Base-by-base conservation (phyloP, 2,329 filamentous ascomycete species). In the Spiromastix sp. region DNA sequence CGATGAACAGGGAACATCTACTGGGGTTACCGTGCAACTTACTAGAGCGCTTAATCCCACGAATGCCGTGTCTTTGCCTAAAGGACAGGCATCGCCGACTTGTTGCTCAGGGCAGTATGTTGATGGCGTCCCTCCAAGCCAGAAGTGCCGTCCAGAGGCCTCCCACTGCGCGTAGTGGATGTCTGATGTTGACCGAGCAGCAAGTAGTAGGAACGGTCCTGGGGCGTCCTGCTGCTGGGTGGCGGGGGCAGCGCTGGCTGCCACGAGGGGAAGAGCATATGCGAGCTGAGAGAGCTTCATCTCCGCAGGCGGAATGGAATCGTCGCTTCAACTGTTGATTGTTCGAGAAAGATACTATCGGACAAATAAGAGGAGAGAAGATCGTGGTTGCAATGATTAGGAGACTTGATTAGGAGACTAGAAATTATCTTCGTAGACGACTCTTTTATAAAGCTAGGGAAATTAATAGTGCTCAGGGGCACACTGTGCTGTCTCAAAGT, bases 61-160 rank as follows among this genome's bases (percentile, higher is more conserved):
- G 31, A 72, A 55, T 6, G 66, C 61, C 5, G 70, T 73, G 17
- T 50, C 42, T 38, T 63, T 67, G 12, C 67, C 68, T 0, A 61
- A 46, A 11, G 67, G 67, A 49, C 68, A 72, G n/a, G 49, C 45
- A 1, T 53, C 32, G 13, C 52, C 52, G 2, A 63, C 51, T 4
- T 48, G 33, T 24, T n/a, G n/a, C 3, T 46, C 40, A 1, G 71
- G 71, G 51, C 71, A 76, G 56, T 68, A 73, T 30, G 64, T 60
- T 2, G 59, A 46, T 3, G 70, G 57, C 1, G 52, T 37, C 11
- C 62, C 63, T 16, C 68, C 70, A 21, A 74, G 55, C 46, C 54
- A 72, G 58, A 76, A 72, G 30, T 59, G 59, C 20, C 55, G 50
- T 24, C 61, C 62, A n/a, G 56, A 54, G 22, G 71, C 71, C 28